Base-by-base conservation (phyloP, 495 filamentous ascomycete species). In the Cercophora scortea region DNA sequence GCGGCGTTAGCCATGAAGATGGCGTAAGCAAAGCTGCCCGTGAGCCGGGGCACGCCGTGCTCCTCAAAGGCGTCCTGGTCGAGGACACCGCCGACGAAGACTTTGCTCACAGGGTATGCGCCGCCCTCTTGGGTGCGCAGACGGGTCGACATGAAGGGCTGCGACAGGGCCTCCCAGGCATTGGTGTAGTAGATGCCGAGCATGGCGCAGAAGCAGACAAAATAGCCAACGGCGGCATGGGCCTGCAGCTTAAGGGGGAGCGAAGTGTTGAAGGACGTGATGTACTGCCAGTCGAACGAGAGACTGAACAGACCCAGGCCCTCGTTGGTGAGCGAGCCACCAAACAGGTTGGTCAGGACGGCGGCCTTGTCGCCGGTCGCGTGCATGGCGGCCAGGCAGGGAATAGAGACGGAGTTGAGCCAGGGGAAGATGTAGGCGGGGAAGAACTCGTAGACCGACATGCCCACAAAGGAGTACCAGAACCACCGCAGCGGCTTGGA, bases 311-410 rank as follows among this genome's bases (percentile, higher is more conserved):
- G 53, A 0, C 79, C 79, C 69, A 71, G 51, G 3, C 68, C 68
- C 53, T 71, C 78, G 53, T 84, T 82, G 25, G 68, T 74, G 5
- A 66, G 55, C 0, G 79, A 61, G 1, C 81, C 81, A 10, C 81
- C 81, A 45, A 84, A 84, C 7, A 83, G 39, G 46, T 70, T 71
- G 47, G 79, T 81, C 61, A 86, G 81, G 4, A 84, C 75, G 40
- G 47, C 43, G 11, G 64, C 70, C 55, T 75, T 63, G 46, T 74
- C 67, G 4, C 71, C 65, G 3, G 56, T 59, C 1, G 59, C 56
- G 25, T 52, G n/a, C 59, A 54, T 56, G 0, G 59, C 50, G 9
- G 80, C 81, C 6, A 84, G 65, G 53, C 80, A 83, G 54, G 79
- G 75, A 34, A 84, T 74, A 1, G 74, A 78, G 32, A 84, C 58